phyloP scores from a whole-genome alignment of 306 rosid genomes.

The Pyrus pyrifolia region DNA sequence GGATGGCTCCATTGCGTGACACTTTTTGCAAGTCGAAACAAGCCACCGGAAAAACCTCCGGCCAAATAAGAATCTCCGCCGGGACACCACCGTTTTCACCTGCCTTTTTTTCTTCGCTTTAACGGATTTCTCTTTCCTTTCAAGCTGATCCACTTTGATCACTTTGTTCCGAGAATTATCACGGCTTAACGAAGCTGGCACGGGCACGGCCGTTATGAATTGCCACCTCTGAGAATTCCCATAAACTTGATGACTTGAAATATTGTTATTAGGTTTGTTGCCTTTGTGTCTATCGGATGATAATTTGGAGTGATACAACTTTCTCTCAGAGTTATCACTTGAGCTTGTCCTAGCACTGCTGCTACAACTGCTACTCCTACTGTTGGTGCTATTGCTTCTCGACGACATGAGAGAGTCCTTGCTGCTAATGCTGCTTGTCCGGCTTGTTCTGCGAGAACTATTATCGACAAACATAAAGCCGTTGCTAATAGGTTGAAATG shows the following conservation, averaged over 20 bases:
- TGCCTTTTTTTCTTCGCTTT: slow-evolving; percentile 3
- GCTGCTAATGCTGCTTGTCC: slow-evolving; percentile 56
- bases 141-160: neutral
- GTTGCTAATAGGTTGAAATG: slow-evolving; percentile 26
- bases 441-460: slow-evolving; percentile 21
- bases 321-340: slow-evolving; percentile 52
- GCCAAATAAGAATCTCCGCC: slow-evolving; percentile 11
- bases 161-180: slow-evolving; percentile 41
- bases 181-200: slow-evolving; percentile 31
- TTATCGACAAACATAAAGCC: neutral
- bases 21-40: slow-evolving; percentile 50
- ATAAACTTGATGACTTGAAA: slow-evolving; percentile 26
- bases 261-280: neutral
- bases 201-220: slow-evolving; percentile 55
- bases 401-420: slow-evolving; percentile 60
- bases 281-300: neutral
- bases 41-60: slow-evolving; percentile 65
- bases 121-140: slow-evolving; percentile 8
- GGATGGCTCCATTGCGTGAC: slow-evolving; percentile 72
- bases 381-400: slow-evolving; percentile 70
- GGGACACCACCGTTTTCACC: slow-evolving; percentile 5
- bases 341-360: slow-evolving; percentile 78
- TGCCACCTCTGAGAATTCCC: slow-evolving; percentile 73
- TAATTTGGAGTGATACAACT: slow-evolving; percentile 7
- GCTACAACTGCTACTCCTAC: slow-evolving; percentile 57